phyloP scores from a whole-genome alignment of 441 rosid species.

The Populus hybrid region DNA sequence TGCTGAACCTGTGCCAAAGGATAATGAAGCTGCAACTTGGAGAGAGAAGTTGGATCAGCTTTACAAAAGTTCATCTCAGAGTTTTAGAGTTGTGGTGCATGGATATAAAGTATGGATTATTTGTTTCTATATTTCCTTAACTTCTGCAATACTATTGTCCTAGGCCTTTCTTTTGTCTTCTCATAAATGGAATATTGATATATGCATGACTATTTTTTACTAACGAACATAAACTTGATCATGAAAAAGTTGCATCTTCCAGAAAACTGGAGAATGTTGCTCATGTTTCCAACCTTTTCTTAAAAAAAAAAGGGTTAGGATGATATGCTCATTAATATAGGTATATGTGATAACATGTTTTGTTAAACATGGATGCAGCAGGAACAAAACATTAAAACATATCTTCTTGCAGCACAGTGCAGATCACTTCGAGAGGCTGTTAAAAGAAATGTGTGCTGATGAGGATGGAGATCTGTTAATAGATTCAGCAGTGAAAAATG shows the following conservation, averaged over 20 bases:
- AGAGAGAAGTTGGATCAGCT: too few species aligned
- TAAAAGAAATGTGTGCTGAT: slow-evolving; percentile 97
- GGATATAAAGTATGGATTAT: slow-evolving; percentile 86
- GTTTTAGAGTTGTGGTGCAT: too few species aligned
- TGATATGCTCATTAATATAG: too few species aligned
- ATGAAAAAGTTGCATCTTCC: not conserved
- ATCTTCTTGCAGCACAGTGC: slow-evolving; percentile 92
- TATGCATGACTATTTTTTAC: too few species aligned
- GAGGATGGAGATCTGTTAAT: slow-evolving; percentile 92
- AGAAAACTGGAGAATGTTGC: slow-evolving; percentile 8
- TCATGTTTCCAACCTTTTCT: not conserved
- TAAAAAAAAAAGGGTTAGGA: too few species aligned
- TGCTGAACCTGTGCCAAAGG: too few species aligned
- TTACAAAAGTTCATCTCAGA: too few species aligned
- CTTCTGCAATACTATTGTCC: not conserved
- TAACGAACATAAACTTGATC: too few species aligned
- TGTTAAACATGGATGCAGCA: not conserved
- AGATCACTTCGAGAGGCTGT: slow-evolving; percentile 89
- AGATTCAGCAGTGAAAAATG: slow-evolving; percentile 86
- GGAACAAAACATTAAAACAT: slow-evolving; percentile 24
- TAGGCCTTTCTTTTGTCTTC: not conserved
- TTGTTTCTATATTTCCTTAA: not conserved
- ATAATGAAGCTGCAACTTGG: too few species aligned
- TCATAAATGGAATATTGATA: too few species aligned
- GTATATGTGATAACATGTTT: too few species aligned